Base-by-base conservation (phyloP, 345 rosid genomes). In the Lumnitzera racemosa region DNA sequence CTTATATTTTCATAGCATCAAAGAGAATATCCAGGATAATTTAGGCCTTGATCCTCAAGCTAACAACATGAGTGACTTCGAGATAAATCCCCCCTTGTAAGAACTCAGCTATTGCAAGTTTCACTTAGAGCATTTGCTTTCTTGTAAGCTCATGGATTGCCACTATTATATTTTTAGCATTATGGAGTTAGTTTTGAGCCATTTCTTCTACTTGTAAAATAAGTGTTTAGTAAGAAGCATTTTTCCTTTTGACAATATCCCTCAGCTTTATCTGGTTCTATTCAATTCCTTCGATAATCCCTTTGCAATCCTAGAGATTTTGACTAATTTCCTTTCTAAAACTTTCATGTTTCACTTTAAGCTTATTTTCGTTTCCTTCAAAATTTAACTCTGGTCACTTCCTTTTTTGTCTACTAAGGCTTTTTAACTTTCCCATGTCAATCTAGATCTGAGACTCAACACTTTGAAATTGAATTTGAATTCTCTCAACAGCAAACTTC, bases 301-400 rank as follows among this genome's bases (percentile, higher is more conserved):
- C 77, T 70, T 64, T 69, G 71, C 81, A 88, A 46, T 78, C 80
- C 74, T 80, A 79, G 51, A 88, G 83, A 76, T 81, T 85, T 47
- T 69, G 81, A 43, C 74, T 64, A 13, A 84, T 63, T 56, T 84
- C 96, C 56, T 79, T 80, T 79, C 72, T 86, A 68, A 88, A 84
- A 60, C 82, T 86, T 51, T 80, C 83, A 50, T 84, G 81, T 62
- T 88, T 83, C 76, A 68, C 51, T 70, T 75, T 82, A 65, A 94
- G 69, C 63, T 79, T 83, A 66, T 89, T 87, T 72, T 80, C 77
- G 80, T 84, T 85, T 72, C 90, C 99, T 85, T 80, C 86, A 59
- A 90, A 82, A 74, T 70, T 82, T 71, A 79, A 72, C 71, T 90
- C 98, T 24, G 85, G 71, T 43, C 72, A 77, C 76, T 85, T 88